These are phyloP conservation scores for Astraeus odoratus DNA, from an alignment of 768 basidiomycete genomes.

Conservation along the genomic window DNA sequence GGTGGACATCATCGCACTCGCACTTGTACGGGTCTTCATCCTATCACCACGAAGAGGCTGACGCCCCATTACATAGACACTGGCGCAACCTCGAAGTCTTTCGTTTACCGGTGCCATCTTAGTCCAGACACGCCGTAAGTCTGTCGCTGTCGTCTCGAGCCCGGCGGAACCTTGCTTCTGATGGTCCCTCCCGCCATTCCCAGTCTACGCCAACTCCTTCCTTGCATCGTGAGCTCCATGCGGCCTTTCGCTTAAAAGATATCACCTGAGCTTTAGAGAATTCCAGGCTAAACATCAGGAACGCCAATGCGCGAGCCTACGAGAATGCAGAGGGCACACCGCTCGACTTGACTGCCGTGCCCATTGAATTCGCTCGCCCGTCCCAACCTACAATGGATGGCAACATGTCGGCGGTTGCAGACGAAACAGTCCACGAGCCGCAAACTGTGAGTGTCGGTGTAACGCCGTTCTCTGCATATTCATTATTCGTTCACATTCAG, in stretches of 20 bases:
- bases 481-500: no score
- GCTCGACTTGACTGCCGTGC: conserved; percentile 10
- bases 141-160: no score
- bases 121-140: conserved; percentile 22
- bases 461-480: no score
- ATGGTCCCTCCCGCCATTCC: background rate
- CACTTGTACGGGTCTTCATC: conserved; percentile 7
- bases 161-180: background rate
- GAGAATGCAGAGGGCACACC: background rate
- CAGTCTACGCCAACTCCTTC: conserved; percentile 26
- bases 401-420: conserved; percentile 2
- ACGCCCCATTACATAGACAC: conserved; percentile 5
- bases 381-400: no score
- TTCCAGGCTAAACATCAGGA: conserved; percentile 20
- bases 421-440: background rate
- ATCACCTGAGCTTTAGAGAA: background rate
- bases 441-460: background rate
- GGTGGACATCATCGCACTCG: conserved; percentile 20
- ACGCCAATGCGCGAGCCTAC: conserved; percentile 13
- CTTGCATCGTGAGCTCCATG: conserved; percentile 19
- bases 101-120: conserved; percentile 16
- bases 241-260: background rate
- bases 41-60: background rate
- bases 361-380: conserved; percentile 20
- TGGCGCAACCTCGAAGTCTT: conserved; percentile 13